Percentiles rank a stretch among this genome's conserved stretches.
Evolutionary conservation across 2,329 filamentous ascomycete species (phyloP).

Genomic region (Alternaria longipes): DNA sequence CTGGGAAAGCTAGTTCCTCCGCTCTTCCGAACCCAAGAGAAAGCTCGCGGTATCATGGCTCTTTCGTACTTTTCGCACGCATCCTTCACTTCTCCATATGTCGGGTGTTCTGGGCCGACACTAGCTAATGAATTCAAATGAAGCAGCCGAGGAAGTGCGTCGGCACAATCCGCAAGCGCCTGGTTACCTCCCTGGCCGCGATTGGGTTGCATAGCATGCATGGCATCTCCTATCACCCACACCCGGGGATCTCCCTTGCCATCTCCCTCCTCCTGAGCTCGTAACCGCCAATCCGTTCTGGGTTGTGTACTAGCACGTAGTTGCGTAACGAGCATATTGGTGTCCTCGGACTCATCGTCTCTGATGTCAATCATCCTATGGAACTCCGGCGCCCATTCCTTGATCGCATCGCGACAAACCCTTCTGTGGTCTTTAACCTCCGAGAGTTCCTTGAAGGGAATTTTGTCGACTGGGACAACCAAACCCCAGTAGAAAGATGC

Average conservation of each 20-base stretch:
- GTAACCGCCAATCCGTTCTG: background rate
- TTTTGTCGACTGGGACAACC: background rate
- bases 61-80: background rate
- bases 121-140: background rate
- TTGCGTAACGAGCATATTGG: background rate
- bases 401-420: background rate
- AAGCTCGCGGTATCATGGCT: conserved; percentile 2
- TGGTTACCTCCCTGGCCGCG: conserved; percentile 9
- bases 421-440: background rate
- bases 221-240: conserved; percentile 5
- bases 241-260: background rate
- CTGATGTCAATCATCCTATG: background rate
- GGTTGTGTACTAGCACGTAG: background rate
- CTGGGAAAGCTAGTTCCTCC: background rate
- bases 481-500: background rate
- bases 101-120: background rate
- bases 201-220: conserved; percentile 8
- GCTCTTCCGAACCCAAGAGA: conserved; percentile 6
- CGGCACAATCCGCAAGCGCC: background rate
- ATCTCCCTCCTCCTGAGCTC: background rate
- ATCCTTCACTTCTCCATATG: background rate
- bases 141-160: conserved; percentile 1
- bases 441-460: background rate
- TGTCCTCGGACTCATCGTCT: background rate
- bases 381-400: conserved; percentile 8